phyloP scores from a whole-genome alignment of 2,329 filamentous ascomycete genomes.

The Penicillium olsonii region DNA sequence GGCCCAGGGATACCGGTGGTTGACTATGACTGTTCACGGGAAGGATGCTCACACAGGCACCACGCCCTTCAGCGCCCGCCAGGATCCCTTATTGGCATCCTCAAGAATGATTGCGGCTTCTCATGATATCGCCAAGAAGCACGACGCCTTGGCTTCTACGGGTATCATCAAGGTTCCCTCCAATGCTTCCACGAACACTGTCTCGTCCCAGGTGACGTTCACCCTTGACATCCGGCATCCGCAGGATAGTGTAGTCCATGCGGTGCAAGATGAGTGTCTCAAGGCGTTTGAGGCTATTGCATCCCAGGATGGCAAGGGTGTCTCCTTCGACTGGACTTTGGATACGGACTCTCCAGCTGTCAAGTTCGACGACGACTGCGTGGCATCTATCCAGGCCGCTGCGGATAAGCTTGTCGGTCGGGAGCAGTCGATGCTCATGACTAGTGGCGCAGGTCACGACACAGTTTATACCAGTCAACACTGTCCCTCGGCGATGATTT shows the following conservation, averaged over 20 bases:
- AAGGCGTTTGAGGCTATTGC: conserved; percentile 59
- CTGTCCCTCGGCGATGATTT: conserved; percentile 64
- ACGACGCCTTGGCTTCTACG: conserved; percentile 63
- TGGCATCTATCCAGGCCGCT: conserved; percentile 59
- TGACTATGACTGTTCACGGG: conserved; percentile 63
- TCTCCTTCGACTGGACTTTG: conserved; percentile 55
- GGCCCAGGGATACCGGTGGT: conserved; percentile 71
- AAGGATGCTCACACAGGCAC: conserved; percentile 71
- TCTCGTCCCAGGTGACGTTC: conserved; percentile 65
- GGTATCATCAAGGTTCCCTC: conserved; percentile 65
- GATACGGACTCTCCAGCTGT: conserved; percentile 61
- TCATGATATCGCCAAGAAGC: conserved; percentile 59
- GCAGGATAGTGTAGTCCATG: conserved; percentile 55
- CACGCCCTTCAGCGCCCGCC: conserved; percentile 62
- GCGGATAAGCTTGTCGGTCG: conserved; percentile 57
- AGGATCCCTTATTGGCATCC: conserved; percentile 65
- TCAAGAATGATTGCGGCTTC: conserved; percentile 65
- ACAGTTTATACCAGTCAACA: conserved; percentile 57
- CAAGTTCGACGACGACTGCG: conserved; percentile 64
- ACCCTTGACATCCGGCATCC: conserved; percentile 65
- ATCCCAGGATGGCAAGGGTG: conserved; percentile 52
- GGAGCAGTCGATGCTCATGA: conserved; percentile 50
- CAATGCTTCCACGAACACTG: conserved; percentile 65
- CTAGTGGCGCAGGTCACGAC: conserved; percentile 61
- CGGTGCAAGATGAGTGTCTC: conserved; percentile 57